Evolutionary conservation across 2,329 filamentous ascomycete species (phyloP).

Genomic region (Penicillium sclerotigenum): DNA sequence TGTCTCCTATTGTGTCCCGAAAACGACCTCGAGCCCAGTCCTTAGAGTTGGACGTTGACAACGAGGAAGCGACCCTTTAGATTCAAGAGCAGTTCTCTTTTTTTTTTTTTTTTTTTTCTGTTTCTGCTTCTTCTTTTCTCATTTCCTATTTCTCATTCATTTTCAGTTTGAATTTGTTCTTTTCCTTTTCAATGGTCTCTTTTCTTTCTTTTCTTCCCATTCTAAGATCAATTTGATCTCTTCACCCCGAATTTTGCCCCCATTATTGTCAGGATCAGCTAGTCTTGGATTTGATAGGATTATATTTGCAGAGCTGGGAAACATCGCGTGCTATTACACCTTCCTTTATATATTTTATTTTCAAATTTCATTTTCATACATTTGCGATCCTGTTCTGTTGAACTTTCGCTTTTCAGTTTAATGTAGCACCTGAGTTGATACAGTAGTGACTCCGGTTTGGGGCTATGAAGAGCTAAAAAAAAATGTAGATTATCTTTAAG

Average conservation of each 20-base stretch:
- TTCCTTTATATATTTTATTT: not conserved
- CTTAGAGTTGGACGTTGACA: not conserved
- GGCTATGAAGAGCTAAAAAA: not conserved
- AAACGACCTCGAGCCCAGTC: slow-evolving; percentile 1
- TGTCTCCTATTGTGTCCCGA: not conserved
- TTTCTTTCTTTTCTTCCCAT: not conserved
- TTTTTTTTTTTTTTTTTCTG: not conserved
- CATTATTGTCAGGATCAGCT: not conserved
- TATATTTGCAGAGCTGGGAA: not conserved
- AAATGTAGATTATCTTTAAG: not conserved
- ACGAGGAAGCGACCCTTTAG: not conserved
- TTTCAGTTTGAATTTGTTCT: not conserved
- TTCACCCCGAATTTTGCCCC: too few species aligned
- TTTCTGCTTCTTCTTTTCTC: not conserved
- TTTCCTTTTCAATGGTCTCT: not conserved
- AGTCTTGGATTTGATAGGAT: not conserved
- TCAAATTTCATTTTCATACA: not conserved
- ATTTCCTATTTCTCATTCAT: not conserved
- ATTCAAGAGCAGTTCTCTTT: not conserved
- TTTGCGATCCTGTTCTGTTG: not conserved
- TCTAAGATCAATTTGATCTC: not conserved
- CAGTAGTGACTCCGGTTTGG: not conserved
- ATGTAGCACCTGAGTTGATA: not conserved
- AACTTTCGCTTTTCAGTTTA: not conserved
- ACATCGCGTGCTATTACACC: not conserved